Evolutionary conservation across 2,329 filamentous ascomycete genomes (phyloP), one percentile per base, ranked within the genome.

Genomic region (Chaetomium globosum): DNA sequence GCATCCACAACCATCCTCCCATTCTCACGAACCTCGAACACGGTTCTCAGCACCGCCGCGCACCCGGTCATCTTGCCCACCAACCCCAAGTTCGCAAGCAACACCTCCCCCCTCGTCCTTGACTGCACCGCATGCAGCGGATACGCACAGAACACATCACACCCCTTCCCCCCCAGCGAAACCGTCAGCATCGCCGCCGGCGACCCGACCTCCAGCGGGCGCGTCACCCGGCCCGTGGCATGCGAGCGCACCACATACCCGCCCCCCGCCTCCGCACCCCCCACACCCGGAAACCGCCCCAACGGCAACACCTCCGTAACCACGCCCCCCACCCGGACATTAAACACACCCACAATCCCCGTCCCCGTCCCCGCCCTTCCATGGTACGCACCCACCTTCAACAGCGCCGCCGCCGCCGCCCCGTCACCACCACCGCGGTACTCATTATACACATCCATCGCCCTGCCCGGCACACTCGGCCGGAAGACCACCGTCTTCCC

Each of bases 1-100:
- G 89, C 85, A 71, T 87, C 86, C 13, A 96, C 77, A 8, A 86
- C 77, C 23, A 95, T 78, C 19, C 86, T 80, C 0, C 87, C 87
- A 64, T 86, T 88, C 8, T 82, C 80, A 43, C 70, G 74, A 52
- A 88, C 74, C 39, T 83, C 83, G 53, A 88, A 83, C 31, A 84
- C 81, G n/a, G 81, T 88, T 46, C 81, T 82, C 1, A 89, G 80
- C 8, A 97, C 83, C 0, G 92, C 93, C 1, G 92, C 93, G 0
- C 89, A 87, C 0, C 93, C 94, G 0, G 92, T 92, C 91, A 98
- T 96, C 77, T 97, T 97, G 2, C 85, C 90, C 3, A 96, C 69
- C 1, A 98, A 80, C 0, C 94, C 94, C 0, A 98, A 77, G 21
- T 89, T 87, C 0, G 91, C 87, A 1, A 93, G 80, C 52, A 78